These are phyloP conservation scores for Neopestalotiopsis sp. DNA, from an alignment of 2,329 filamentous ascomycete genomes.

Conservation along the genomic window DNA sequence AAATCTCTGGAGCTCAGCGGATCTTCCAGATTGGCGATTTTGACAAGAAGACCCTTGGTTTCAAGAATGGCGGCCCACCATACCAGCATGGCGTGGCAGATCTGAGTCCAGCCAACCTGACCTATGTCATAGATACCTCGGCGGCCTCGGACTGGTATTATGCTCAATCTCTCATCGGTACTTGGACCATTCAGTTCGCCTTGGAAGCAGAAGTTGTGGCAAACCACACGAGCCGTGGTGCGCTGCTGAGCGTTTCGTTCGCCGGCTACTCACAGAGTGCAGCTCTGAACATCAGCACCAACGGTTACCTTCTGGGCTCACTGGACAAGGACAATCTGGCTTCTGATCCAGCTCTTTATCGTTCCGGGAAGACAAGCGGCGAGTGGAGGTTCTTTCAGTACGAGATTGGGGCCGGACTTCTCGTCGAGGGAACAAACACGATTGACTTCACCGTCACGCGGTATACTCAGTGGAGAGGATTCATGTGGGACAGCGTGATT, in stretches of 20 bases:
- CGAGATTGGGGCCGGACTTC: slow-evolving; percentile 23
- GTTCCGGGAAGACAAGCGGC: slow-evolving; percentile 49
- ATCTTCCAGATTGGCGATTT: slow-evolving; percentile 55
- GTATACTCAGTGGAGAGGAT: slow-evolving; percentile 32
- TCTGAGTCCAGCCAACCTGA: slow-evolving; percentile 50
- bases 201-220: slow-evolving; percentile 8
- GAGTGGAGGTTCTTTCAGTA: slow-evolving; percentile 53
- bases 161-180: slow-evolving; percentile 45
- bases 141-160: slow-evolving; percentile 52
- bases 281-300: slow-evolving; percentile 43
- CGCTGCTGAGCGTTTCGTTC: slow-evolving; percentile 46
- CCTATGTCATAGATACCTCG: slow-evolving; percentile 45
- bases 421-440: slow-evolving; percentile 29
- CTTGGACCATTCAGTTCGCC: slow-evolving; percentile 41
- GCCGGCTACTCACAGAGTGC: slow-evolving; percentile 50
- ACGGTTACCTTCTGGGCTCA: slow-evolving; percentile 43
- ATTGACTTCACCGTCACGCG: slow-evolving; percentile 28
- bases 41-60: slow-evolving; percentile 50
- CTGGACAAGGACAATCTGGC: slow-evolving; percentile 40
- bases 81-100: slow-evolving; percentile 50
- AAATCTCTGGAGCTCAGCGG: slow-evolving; percentile 37
- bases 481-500: slow-evolving; percentile 34
- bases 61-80: slow-evolving; percentile 46
- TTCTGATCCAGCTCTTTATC: slow-evolving; percentile 51
- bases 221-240: slow-evolving; percentile 25